Base-by-base conservation (phyloP, 164 flowering plant genomes). In the Stephania japonica region DNA sequence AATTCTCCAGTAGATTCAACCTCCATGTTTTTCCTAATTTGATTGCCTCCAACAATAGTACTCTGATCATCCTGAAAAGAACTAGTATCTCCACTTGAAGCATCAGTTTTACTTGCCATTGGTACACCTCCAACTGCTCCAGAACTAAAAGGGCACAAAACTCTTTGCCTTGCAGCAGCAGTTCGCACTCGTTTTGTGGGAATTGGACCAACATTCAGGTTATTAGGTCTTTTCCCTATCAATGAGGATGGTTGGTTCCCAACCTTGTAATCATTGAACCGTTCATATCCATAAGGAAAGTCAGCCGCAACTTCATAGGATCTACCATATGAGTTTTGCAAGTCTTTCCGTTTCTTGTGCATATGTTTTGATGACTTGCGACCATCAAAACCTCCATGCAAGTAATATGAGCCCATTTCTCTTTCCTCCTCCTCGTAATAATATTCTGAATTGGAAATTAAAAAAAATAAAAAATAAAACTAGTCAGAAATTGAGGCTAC, bases 1-100 rank as follows among this genome's bases (percentile, higher is more conserved):
- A 79, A 89, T 24, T 92, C 94, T 69, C 84, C 89, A 38, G 75
- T 79, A 23, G 99, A 93, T 67, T 96, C 99, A 75, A 86, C 89
- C 74, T 96, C 99, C 79, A 85, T 43, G 73, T 76, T 83, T 81
- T 84, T 89, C 78, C 84, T 89, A 42, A 82, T 63, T 41, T 81
- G 85, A 12, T 86, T 83, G 64, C 92, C 97, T 76, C 91, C 92
- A 70, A 84, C 87, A 72, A 88, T 78, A 75, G 89, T 83, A 81
- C 88, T 88, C 79, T 84, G 97, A 72, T 96, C 99, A 84, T 96
- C 99, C 81, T 93, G 98, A 73, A 85, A 92, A 50, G 99, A 92
- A 84, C 82, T 88, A 73, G 97, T 96, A 81, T 93, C 99, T 73
- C 94, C 98, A 84, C 99, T 96, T 70, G 99, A 93, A 73, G 86